Base-by-base conservation (phyloP, 345 rosid species). In the Pelargonium nanum region DNA sequence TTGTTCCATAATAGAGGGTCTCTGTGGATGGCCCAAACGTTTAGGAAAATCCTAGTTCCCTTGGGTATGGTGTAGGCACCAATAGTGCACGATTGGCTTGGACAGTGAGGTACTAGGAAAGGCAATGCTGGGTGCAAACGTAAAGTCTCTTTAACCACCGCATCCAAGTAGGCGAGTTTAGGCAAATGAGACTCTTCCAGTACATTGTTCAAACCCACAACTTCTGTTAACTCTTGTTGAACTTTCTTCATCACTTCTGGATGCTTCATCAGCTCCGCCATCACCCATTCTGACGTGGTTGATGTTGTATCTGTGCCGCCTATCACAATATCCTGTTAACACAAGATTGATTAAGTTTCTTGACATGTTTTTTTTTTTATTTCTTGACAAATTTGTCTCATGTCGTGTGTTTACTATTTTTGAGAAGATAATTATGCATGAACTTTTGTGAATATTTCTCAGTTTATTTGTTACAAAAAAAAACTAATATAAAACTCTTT, bases 81-180 rank as follows among this genome's bases (percentile, higher is more conserved):
- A 5, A 84, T 53, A 1, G 65, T 65, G 17, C 72, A 62, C 0
- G 77, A 52, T 44, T 67, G 61, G 19, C 74, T 72, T 17, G 83
- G 73, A n/a, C 56, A 1, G 48, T 74, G 86, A 10, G 90, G 81
- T 0, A 74, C 61, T 22, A 82, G 70, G 2, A 82, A 61, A 24
- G 87, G 90, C 62, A 78, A 58, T 0, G 81, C 69, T 0, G 91
- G 85, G 64, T 84, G 83, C 40, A 84, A 62, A 16, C 85, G 76
- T 1, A 70, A 40, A 0, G 75, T 63, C 73, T 82, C 87, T 63
- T 80, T 80, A 25, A 80, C 52, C 26, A 80, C 81, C 0, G 84
- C 79, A 4, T 73, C 70, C 10, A 85, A 53, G 59, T 74, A 80
- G 26, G 56, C 24, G 8, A 85, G 57, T 26, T 70, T 30, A 13